A percentile compares a stretch with the other conserved stretches of the same genome.
These are phyloP conservation scores for Fusarium compactum DNA, from an alignment of 2,329 filamentous ascomycete genomes.

Conservation along the genomic window DNA sequence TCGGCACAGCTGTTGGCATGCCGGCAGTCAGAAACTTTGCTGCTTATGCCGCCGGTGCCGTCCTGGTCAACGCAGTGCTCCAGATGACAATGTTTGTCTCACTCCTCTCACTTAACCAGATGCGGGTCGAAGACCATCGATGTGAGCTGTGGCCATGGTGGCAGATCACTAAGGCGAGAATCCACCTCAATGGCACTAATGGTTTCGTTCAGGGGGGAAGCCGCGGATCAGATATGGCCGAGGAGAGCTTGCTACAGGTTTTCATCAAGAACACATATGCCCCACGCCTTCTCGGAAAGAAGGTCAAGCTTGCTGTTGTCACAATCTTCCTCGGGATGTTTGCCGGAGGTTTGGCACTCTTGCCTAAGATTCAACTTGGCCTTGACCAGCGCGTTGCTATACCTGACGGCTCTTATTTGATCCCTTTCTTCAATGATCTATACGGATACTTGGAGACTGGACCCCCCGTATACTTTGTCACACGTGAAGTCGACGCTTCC, in stretches of 20 bases:
- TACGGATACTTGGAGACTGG: conserved; percentile 93
- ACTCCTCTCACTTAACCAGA: conserved; percentile 90
- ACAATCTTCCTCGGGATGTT: conserved; percentile 89
- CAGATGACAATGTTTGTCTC: conserved; percentile 98
- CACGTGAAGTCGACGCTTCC: conserved; percentile 82
- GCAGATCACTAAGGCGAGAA: conserved; percentile 78
- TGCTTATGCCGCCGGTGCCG: conserved; percentile 93
- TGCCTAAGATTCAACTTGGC: conserved; percentile 87
- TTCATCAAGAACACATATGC: conserved; percentile 95
- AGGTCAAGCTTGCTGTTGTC: conserved; percentile 81
- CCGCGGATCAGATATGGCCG: conserved; percentile 78
- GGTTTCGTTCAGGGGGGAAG: conserved; percentile 66
- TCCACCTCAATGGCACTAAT: conserved; percentile 71
- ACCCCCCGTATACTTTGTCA: conserved; percentile 96
- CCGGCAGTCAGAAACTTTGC: conserved; percentile 98
- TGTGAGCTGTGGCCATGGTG: conserved; percentile 95
- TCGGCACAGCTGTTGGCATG: conserved; percentile 96
- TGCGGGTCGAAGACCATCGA: conserved; percentile 86
- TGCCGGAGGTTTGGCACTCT: conserved; percentile 83
- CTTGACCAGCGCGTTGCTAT: conserved; percentile 96
- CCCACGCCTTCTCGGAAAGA: conserved; percentile 81
- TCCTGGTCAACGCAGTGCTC: conserved; percentile 95
- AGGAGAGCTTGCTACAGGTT: conserved; percentile 84
- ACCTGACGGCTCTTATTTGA: conserved; percentile 92
- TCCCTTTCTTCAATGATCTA: conserved; percentile 95